phyloP scores from a whole-genome alignment of 1,284 basidiomycete genomes.

The Cutaneotrichosporon sp. region DNA sequence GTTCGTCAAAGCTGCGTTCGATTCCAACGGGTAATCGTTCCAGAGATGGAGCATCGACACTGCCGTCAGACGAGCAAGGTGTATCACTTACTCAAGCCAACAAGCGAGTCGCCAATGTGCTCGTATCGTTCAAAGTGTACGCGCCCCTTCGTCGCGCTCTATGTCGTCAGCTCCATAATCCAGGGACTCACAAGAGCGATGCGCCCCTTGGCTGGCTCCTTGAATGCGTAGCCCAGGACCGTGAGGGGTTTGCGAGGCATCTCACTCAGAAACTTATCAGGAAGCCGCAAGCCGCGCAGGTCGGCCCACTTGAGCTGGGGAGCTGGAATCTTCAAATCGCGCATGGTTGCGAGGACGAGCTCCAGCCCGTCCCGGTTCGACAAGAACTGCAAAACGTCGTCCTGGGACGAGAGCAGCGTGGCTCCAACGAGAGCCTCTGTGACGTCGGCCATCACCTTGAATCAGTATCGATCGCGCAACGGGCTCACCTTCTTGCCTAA shows the following conservation, averaged over 20 bases:
- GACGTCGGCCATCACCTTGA: constrained; percentile 44
- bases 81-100: constrained; percentile 32
- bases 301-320: constrained; percentile 23
- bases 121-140: constrained; percentile 27
- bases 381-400: neutral
- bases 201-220: constrained; percentile 21
- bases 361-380: constrained; percentile 24
- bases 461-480: neutral
- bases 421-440: constrained; percentile 44
- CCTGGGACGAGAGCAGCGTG: constrained; percentile 31
- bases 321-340: constrained; percentile 27
- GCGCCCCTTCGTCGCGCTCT: neutral
- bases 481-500: constrained; percentile 40
- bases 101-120: constrained; percentile 35
- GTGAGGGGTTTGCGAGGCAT: constrained; percentile 13
- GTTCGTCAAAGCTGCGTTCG: constrained; percentile 29
- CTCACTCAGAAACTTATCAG: neutral
- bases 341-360: constrained; percentile 32
- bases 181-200: constrained; percentile 26
- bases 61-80: constrained; percentile 12
- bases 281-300: constrained; percentile 6
- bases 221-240: constrained; percentile 36
- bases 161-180: neutral
- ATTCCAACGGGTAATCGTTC: constrained; percentile 24
- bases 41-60: constrained; percentile 31